phyloP scores from a whole-genome alignment of 139 green algal genomes.

The Tetraselmis striata region DNA sequence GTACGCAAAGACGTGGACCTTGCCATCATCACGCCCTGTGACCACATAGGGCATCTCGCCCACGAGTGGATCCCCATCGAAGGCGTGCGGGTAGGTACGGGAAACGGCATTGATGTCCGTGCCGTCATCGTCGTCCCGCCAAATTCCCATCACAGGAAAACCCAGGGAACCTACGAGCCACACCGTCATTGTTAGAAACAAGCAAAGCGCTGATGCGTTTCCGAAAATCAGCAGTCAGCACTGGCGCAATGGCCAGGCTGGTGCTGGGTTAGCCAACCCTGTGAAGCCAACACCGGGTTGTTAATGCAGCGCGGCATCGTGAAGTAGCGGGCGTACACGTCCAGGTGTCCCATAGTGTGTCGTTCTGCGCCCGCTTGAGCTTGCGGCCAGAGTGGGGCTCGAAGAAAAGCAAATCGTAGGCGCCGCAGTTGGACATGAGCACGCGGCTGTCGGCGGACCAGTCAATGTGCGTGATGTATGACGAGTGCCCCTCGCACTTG shows the following conservation, averaged over 20 bases:
- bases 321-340: slow-evolving; percentile 2
- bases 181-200: no score
- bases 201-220: no score
- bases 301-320: no score
- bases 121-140: not conserved
- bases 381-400: not conserved
- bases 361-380: not conserved
- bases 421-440: slow-evolving; percentile 7
- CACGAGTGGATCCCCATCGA: not conserved
- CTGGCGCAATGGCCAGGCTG: no score
- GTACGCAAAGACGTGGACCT: slow-evolving; percentile 3
- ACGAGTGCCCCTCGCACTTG: not conserved
- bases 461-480: slow-evolving; percentile 10
- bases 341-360: slow-evolving; percentile 5
- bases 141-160: slow-evolving; percentile 11
- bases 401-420: slow-evolving; percentile 6
- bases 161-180: not conserved
- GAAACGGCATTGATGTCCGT: slow-evolving; percentile 14
- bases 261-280: no score
- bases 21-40: not conserved
- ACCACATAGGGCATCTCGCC: not conserved
- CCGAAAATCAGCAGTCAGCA: no score
- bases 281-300: no score
- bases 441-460: slow-evolving; percentile 2
- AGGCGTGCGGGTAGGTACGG: not conserved